These are phyloP conservation scores for Balamuthia mandrillaris DNA, from an alignment of 208 protist species.

Conservation along the genomic window DNA sequence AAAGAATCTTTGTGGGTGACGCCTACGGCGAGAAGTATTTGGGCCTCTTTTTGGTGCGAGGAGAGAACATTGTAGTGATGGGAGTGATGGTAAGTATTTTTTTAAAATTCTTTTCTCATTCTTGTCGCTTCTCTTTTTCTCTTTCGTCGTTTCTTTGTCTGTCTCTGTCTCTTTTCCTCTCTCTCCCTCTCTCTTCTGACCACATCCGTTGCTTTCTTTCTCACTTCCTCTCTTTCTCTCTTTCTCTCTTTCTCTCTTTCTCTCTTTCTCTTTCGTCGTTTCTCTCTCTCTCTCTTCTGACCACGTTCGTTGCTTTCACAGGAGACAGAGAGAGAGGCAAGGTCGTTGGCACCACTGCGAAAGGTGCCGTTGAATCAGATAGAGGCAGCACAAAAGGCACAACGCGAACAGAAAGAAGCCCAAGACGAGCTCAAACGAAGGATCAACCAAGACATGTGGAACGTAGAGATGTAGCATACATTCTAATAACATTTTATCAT, in stretches of 20 bases:
- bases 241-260: no score
- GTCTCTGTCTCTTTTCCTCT: no score
- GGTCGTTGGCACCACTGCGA: background rate
- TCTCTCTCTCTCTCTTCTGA: no score
- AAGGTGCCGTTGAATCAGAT: constrained; percentile 2
- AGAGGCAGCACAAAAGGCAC: constrained; percentile 23
- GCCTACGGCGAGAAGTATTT: constrained; percentile 52
- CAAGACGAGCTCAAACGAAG: constrained; percentile 2
- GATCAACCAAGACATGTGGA: no score
- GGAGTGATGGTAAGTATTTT: constrained; percentile 46
- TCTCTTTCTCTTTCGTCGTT: no score
- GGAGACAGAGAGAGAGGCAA: background rate
- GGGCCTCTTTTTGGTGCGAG: constrained; percentile 62
- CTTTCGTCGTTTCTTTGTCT: background rate
- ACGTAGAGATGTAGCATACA: no score
- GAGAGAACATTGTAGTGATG: constrained; percentile 66
- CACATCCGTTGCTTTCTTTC: no score
- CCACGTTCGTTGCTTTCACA: no score
- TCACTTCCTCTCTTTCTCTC: no score
- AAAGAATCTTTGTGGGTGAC: constrained; percentile 57
- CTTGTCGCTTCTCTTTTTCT: background rate
- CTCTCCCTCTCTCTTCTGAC: no score
- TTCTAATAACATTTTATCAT: no score
- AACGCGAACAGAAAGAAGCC: background rate
- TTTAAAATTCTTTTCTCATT: background rate